phyloP scores from a whole-genome alignment of 306 rosid genomes.

The Quercus aquifolioides region DNA sequence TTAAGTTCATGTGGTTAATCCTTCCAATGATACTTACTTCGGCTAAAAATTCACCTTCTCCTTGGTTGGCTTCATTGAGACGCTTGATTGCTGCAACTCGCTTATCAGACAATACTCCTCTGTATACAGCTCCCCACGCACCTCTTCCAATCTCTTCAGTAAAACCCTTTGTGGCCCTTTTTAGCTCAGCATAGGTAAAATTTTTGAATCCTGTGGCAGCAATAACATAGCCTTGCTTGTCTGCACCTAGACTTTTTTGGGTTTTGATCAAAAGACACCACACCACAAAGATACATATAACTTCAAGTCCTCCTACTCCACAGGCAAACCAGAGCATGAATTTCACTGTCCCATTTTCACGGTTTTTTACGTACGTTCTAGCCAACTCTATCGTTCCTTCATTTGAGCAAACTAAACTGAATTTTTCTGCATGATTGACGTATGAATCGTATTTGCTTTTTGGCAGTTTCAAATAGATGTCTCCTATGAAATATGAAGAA shows the following conservation, averaged over 20 bases:
- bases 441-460: not conserved
- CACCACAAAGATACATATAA: slow-evolving; percentile 10
- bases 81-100: slow-evolving; percentile 19
- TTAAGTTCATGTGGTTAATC: slow-evolving; percentile 33
- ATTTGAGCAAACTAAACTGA: slow-evolving; percentile 1
- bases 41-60: slow-evolving; percentile 16
- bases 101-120: not conserved
- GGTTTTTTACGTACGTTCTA: slow-evolving; percentile 3
- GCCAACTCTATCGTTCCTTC: not conserved
- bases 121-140: no score
- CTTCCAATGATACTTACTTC: slow-evolving; percentile 29
- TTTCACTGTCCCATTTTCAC: not conserved
- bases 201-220: slow-evolving; percentile 28
- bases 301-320: slow-evolving; percentile 26
- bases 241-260: not conserved
- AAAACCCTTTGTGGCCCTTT: no score
- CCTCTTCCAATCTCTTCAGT: no score
- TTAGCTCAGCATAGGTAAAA: no score
- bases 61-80: slow-evolving; percentile 19
- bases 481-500: slow-evolving; percentile 10
- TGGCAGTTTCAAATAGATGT: slow-evolving; percentile 26
- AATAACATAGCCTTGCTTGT: slow-evolving; percentile 16
- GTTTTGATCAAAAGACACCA: not conserved
- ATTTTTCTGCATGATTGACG: not conserved
- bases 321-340: slow-evolving; percentile 9